Conservation (phyloP, 305 asterid genomes). For the Salvia sclarea region DNA sequence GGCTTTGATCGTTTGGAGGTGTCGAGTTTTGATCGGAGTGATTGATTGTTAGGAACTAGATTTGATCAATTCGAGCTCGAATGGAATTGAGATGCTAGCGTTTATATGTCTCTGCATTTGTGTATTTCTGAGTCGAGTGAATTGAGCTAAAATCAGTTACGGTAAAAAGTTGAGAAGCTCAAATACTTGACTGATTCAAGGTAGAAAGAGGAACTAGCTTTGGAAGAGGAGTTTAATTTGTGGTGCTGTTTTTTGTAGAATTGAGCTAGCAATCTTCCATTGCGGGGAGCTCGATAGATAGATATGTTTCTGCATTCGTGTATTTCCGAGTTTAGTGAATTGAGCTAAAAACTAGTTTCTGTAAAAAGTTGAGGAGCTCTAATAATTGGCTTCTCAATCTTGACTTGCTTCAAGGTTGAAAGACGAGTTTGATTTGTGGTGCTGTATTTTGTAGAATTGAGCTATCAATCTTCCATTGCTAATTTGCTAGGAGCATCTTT, state of each 20-base stretch:
- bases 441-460: neutral
- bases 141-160: neutral
- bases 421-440: neutral
- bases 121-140: neutral
- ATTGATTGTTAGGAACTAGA: slow-evolving; percentile 10
- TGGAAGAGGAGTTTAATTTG: too few species aligned
- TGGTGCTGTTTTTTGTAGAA: neutral
- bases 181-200: too few species aligned
- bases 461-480: neutral
- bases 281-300: too few species aligned
- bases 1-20: neutral
- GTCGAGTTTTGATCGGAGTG: slow-evolving; percentile 3
- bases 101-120: neutral
- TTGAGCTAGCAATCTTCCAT: neutral
- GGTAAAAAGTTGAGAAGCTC: neutral
- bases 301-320: neutral
- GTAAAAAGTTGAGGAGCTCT: neutral
- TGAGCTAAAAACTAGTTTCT: neutral
- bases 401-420: neutral
- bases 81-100: slow-evolving; percentile 14
- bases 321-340: neutral
- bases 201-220: too few species aligned
- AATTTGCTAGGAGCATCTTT: neutral
- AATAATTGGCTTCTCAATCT: neutral
- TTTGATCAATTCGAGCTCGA: neutral